A percentile compares a stretch with the other conserved stretches of the same genome.
Evolutionary conservation across 2,329 filamentous ascomycete species (phyloP).

Genomic region (Aspergillus tubingensis): DNA sequence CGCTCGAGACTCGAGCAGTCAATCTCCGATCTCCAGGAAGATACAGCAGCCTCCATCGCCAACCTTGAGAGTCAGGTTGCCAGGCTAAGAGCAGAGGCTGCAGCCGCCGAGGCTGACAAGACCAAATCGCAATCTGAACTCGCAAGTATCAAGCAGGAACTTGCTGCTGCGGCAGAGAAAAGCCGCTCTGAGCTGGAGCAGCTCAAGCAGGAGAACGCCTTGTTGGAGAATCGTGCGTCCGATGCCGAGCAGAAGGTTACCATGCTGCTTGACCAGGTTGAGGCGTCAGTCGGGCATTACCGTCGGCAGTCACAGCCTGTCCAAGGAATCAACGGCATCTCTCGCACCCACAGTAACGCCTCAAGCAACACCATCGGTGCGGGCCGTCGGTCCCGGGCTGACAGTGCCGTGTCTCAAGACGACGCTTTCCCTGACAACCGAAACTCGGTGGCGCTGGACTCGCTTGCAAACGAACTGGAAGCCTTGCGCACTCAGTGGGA

Average conservation of each 20-base stretch:
- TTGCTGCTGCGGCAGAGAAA: conserved; percentile 57
- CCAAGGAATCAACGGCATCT: conserved; percentile 41
- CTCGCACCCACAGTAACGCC: conserved; percentile 57
- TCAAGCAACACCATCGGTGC: conserved; percentile 51
- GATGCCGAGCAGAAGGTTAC: conserved; percentile 94
- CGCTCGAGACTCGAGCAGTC: conserved; percentile 66
- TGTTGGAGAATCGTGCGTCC: conserved; percentile 78
- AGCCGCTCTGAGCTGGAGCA: conserved; percentile 72
- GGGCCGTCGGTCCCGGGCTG: conserved; percentile 39
- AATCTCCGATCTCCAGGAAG: conserved; percentile 68
- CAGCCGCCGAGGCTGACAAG: conserved; percentile 66
- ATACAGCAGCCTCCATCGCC: conserved; percentile 65
- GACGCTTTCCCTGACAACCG: conserved; percentile 54
- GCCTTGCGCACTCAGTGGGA: conserved; percentile 91
- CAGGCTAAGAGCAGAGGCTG: conserved; percentile 69
- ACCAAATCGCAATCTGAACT: conserved; percentile 62
- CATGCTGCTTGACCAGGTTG: conserved; percentile 89
- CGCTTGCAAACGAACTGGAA: conserved; percentile 87
- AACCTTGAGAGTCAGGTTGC: conserved; percentile 72
- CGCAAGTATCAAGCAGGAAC: conserved; percentile 57
- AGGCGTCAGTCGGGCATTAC: conserved; percentile 91
- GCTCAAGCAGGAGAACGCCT: conserved; percentile 76
- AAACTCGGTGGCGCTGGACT: conserved; percentile 77
- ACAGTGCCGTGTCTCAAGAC: conserved; percentile 47
- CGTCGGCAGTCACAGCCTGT: conserved; percentile 67